Percentiles rank a stretch among this genome's conserved stretches.
phyloP scores from a whole-genome alignment of 768 basidiomycete genomes.

The Lentinus tigrinus region DNA sequence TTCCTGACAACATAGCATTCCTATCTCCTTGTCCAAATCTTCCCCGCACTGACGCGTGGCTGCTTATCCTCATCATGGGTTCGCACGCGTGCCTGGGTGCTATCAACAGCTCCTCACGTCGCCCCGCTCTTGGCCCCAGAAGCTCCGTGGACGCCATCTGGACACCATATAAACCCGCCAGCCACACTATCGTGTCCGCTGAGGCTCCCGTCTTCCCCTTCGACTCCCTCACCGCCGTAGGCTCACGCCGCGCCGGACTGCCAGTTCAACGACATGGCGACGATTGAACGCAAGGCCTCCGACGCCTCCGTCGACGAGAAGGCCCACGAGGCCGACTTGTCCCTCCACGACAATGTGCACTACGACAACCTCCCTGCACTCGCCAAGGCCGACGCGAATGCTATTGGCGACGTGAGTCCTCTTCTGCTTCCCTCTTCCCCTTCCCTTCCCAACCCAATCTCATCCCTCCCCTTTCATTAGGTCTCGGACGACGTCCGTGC shows the following conservation, averaged over 20 bases:
- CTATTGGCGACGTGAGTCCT: slow-evolving; percentile 20
- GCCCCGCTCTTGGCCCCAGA: no score
- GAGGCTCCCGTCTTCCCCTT: slow-evolving; percentile 3
- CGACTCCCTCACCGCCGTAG: slow-evolving; percentile 1
- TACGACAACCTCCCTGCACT: slow-evolving; percentile 1
- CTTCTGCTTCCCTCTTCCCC: slow-evolving; percentile 30
- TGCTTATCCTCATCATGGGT: no score
- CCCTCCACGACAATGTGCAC: slow-evolving; percentile 5
- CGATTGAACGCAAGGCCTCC: slow-evolving; percentile 11
- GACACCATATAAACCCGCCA: slow-evolving; percentile 1
- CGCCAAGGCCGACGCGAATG: slow-evolving; percentile 13
- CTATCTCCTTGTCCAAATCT: no score
- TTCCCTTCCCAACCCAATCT: not conserved
- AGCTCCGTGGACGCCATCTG: no score
- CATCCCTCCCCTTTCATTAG: not conserved
- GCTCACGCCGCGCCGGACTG: not conserved
- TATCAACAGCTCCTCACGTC: no score
- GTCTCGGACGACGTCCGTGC: slow-evolving; percentile 26
- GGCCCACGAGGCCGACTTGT: slow-evolving; percentile 4
- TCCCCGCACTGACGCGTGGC: no score
- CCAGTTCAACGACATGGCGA: slow-evolving; percentile 14
- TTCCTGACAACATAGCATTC: no score
- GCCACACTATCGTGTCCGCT: not conserved
- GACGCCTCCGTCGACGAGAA: slow-evolving; percentile 6
- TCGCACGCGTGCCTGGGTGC: no score